Conservation (phyloP, 441 rosid species). For the Bocquillonia castaneifolia region DNA sequence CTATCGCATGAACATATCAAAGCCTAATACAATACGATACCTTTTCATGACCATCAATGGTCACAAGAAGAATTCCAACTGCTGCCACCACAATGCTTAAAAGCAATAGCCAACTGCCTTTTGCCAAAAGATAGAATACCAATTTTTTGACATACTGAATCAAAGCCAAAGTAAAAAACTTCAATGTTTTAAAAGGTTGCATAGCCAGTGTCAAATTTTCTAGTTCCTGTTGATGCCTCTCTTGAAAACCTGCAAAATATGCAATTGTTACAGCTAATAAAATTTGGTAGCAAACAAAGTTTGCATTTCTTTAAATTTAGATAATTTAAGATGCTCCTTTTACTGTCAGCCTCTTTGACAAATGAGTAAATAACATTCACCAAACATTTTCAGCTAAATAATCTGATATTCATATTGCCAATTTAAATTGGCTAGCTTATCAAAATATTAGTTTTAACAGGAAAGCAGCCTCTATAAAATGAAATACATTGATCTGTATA, state of each 20-base stretch:
- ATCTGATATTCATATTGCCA: not conserved
- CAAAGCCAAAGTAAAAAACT: constrained; percentile 55
- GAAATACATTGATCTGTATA: not conserved
- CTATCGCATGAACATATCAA: not conserved
- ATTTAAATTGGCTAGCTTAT: not conserved
- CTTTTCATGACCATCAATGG: constrained; percentile 84
- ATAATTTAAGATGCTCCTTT: not conserved
- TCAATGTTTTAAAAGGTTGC: constrained; percentile 73
- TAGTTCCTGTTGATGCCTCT: constrained; percentile 64
- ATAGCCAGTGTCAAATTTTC: constrained; percentile 61
- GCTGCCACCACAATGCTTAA: constrained; percentile 41
- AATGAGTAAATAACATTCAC: no score
- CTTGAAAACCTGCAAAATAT: constrained; percentile 46
- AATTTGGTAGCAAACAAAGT: not conserved
- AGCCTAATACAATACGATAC: constrained; percentile 27
- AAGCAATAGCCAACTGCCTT: constrained; percentile 67
- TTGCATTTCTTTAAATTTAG: not conserved
- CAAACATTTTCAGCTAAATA: no score
- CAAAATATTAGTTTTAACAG: not conserved
- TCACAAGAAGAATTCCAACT: constrained; percentile 52
- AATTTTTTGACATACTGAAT: constrained; percentile 49
- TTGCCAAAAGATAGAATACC: constrained; percentile 51
- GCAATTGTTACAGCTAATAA: constrained; percentile 18
- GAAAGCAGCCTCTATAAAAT: not conserved
- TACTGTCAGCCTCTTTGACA: no score